Evolutionary conservation across 208 protist genomes (phyloP), one percentile per base, ranked within the genome.

Genomic region (Leptomonas seymouri): DNA sequence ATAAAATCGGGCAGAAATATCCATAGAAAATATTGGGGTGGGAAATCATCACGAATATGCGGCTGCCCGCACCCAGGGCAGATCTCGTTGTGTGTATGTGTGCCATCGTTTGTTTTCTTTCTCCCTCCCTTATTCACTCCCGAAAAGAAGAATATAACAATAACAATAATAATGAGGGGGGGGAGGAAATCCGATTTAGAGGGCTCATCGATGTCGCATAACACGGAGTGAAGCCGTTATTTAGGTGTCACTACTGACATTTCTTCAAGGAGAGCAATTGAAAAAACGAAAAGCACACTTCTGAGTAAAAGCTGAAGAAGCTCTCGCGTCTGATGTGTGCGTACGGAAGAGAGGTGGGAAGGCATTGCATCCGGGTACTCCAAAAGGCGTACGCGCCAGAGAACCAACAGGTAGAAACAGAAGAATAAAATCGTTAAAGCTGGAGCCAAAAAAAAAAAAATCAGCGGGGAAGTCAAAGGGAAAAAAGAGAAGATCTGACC

Each of bases 391-490:
- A 23, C 27, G 30, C 15, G 44, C 44, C 58, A 65, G 48, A 44
- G 54, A 55, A 18, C 30, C 23, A 56, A 66, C 51, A 51, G 14
- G 44, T 18, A 62, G 42, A 39, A n/a, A 66, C 51, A 54, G 5
- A 44, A 46, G 41, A 49, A 57, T 57, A 41, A 57, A 57, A 25
- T 27, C 25, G 58, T 64, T 64, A 64, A 23, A 53, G 58, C 56
- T 61, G 34, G 34, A 61, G 56, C 18, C 58, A 44, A 51, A 18
- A 64, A 31, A 53, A 39, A 44, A 51, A 18, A 64, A 31, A 53
- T 53, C n/a, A 53, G 42, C 44, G 58, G 15, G 16, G 42, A 53
- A 21, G n/a, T 53, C 18, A 25, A 45, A 12, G n/a, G 20, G 31
- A 23, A n/a, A 59, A 20, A 36, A 45, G 28, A 25, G 34, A 59